Evolutionary conservation across 2,329 filamentous ascomycete species (phyloP).

Genomic region (Meredithiella fracta): DNA sequence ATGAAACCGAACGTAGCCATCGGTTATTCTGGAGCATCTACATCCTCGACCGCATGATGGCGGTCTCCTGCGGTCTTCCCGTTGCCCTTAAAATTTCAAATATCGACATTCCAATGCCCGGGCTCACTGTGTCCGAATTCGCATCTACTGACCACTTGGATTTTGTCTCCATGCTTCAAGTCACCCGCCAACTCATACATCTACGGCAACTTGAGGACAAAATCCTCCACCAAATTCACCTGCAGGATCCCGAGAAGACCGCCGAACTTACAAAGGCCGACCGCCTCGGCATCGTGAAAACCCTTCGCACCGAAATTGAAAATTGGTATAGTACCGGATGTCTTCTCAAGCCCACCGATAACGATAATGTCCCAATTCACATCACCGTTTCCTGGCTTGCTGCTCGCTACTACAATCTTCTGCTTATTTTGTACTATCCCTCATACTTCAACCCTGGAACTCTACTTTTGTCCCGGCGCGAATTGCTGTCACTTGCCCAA

Average conservation of each 20-base stretch:
- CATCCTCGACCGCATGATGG: conserved; percentile 30
- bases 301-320: conserved; percentile 27
- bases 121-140: conserved; percentile 30
- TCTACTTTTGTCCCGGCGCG: conserved; percentile 19
- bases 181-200: conserved; percentile 29
- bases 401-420: conserved; percentile 28
- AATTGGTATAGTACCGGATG: conserved; percentile 32
- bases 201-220: conserved; percentile 28
- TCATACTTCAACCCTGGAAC: conserved; percentile 25
- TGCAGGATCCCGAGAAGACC: conserved; percentile 20
- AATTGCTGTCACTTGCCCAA: conserved; percentile 25
- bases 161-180: conserved; percentile 27
- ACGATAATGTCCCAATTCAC: conserved; percentile 29
- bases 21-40: conserved; percentile 31
- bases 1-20: conserved; percentile 22
- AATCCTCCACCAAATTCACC: conserved; percentile 24
- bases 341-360: conserved; percentile 26
- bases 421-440: conserved; percentile 28
- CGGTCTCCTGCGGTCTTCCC: conserved; percentile 25
- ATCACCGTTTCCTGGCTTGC: conserved; percentile 29
- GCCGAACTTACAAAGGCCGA: conserved; percentile 21
- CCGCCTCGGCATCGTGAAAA: conserved; percentile 20
- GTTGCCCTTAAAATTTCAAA: conserved; percentile 25
- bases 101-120: conserved; percentile 26
- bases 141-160: conserved; percentile 23